Base-by-base conservation (phyloP, 2,329 filamentous ascomycete genomes). In the Fusarium cicatricum region DNA sequence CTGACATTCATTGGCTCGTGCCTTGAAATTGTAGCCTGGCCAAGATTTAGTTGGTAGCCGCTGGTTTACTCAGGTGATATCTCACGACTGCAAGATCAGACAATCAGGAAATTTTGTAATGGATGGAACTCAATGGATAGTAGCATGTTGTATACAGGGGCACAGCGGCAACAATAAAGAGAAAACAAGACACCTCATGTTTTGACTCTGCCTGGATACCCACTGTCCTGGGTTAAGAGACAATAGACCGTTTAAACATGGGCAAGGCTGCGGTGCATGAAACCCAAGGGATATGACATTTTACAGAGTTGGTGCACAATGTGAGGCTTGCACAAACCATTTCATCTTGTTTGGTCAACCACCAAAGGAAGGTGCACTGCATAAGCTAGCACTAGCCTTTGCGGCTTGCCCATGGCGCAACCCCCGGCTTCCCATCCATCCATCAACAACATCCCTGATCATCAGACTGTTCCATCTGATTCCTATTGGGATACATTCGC, bases 391-490 rank as follows among this genome's bases (percentile, higher is more conserved):
- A 46, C 52, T 34, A 61, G 47, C 52, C 28, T 39, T 44, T 33
- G 52, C 23, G 28, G 41, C 37, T 41, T 21, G 32, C 38, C 28
- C 48, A 55, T 44, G 54, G 36, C 39, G 45, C 37, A 46, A 36
- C 40, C 50, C 57, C 52, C 39, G 39, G 55, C 41, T 52, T 52
- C 50, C 50, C 48, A n/a, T n/a, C n/a, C n/a, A n/a, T 50, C 51
- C 34, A 50, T 48, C 40, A 57, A 44, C 49, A 46, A n/a, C 29
- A 63, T 61, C 61, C 64, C 58, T 59, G 63, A 64, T 65, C 65
- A 56, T 14, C 63, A 67, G 47, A 51, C 55, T 58, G 54, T 41
- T 57, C 59, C 60, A 62, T 67, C 54, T 57, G 50, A 66, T 67
- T 62, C 58, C 58, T 52, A 63, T 10, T 26, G 23, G 23, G 23